Percentiles rank a stretch among this genome's conserved stretches.
Evolutionary conservation across 1,139 yeast species (phyloP).

Genomic region (Yamadazyma triangularis): DNA sequence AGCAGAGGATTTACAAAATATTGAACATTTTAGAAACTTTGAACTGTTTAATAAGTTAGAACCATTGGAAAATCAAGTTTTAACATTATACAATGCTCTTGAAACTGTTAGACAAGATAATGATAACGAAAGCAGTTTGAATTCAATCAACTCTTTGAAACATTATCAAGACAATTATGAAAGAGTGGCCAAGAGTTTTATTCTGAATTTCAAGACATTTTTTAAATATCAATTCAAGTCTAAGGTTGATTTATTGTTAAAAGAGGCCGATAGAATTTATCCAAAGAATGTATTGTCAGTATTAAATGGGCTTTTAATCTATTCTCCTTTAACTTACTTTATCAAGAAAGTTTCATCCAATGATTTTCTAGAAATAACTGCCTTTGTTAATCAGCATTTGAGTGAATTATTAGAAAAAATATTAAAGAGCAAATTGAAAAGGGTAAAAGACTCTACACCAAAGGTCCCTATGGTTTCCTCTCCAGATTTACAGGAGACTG

Average conservation of each 20-base stretch:
- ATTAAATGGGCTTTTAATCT: constrained; percentile 44
- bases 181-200: constrained; percentile 49
- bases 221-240: constrained; percentile 40
- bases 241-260: constrained; percentile 26
- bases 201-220: constrained; percentile 43
- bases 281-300: constrained; percentile 24
- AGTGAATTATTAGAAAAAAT: constrained; percentile 26
- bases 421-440: constrained; percentile 19
- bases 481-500: constrained; percentile 10
- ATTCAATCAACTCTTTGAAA: constrained; percentile 68
- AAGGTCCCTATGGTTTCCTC: constrained; percentile 5
- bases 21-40: constrained; percentile 49
- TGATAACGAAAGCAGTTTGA: constrained; percentile 34
- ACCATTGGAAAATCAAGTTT: constrained; percentile 53
- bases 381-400: constrained; percentile 20
- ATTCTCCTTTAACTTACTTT: constrained; percentile 62
- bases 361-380: constrained; percentile 26
- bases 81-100: constrained; percentile 61
- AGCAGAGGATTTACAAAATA: constrained; percentile 45
- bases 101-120: constrained; percentile 51
- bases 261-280: constrained; percentile 19
- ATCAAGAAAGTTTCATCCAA: constrained; percentile 52
- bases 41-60: constrained; percentile 41
- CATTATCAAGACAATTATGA: constrained; percentile 66
- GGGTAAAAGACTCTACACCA: constrained; percentile 15